A percentile compares a stretch with the other conserved stretches of the same genome.
Evolutionary conservation across 306 rosid genomes (phyloP).

Genomic region (Comarum palustre): DNA sequence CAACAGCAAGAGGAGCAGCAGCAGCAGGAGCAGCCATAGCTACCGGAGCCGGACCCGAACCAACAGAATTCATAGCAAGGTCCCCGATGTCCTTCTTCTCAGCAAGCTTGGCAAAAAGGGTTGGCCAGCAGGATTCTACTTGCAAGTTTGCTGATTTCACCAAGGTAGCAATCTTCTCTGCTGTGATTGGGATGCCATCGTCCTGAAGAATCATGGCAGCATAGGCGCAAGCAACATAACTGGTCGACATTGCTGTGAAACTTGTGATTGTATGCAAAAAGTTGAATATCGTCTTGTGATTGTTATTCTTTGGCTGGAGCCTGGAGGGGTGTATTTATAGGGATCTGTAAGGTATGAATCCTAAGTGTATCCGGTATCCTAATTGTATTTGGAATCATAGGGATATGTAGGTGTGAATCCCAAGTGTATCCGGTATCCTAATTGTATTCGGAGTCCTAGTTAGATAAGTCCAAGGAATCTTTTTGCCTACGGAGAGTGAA

Average conservation of each 20-base stretch:
- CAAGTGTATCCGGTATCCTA: too few relatives aligned
- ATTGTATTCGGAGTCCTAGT: too few relatives aligned
- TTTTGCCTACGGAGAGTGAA: not conserved
- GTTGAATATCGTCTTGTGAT: too few relatives aligned
- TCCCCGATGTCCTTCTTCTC: too few relatives aligned
- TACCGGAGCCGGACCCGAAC: conserved; percentile 47
- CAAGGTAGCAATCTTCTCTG: conserved; percentile 57
- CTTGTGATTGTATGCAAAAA: not conserved
- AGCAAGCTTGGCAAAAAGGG: too few relatives aligned
- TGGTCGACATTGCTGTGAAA: too few relatives aligned
- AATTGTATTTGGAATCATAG: not conserved
- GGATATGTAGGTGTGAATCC: too few relatives aligned
- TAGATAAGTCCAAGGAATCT: not conserved
- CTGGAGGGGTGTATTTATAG: not conserved
- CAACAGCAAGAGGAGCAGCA: conserved; percentile 31
- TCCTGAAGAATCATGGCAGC: conserved; percentile 60
- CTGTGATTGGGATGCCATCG: conserved; percentile 60
- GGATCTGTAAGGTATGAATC: not conserved
- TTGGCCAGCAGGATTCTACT: too few relatives aligned
- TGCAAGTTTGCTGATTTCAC: conserved; percentile 58
- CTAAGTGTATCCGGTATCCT: too few relatives aligned
- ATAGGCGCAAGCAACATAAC: conserved; percentile 52
- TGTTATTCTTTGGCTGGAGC: not conserved
- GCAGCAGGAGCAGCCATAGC: conserved; percentile 36
- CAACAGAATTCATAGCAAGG: conserved; percentile 49